phyloP scores from a whole-genome alignment of 2,329 filamentous ascomycete genomes.

The Aspergillus sergii region DNA sequence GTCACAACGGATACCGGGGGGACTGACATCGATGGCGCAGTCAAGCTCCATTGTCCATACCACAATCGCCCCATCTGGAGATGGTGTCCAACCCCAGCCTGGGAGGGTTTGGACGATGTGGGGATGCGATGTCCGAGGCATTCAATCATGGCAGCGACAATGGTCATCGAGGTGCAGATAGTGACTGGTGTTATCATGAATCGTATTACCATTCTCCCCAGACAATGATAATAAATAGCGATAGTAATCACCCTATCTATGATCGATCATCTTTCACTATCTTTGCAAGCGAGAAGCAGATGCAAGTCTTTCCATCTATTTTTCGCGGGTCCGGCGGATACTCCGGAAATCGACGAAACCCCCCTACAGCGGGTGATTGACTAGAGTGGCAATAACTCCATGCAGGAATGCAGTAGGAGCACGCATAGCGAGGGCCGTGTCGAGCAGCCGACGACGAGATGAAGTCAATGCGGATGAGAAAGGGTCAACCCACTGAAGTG shows the following conservation, averaged over 20 bases:
- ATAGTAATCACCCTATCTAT: background rate
- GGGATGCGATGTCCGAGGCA: background rate
- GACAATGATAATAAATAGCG: background rate
- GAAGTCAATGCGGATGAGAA: background rate
- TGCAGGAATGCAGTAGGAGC: background rate
- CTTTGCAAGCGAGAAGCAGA: background rate
- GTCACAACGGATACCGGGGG: background rate
- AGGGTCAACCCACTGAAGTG: background rate
- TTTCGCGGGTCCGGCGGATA: constrained; percentile 22
- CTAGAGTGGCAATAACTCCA: background rate
- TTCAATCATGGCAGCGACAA: constrained; percentile 4
- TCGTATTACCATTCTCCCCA: background rate
- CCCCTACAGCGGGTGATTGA: background rate
- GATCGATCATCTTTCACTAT: constrained; percentile 3
- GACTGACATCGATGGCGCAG: background rate
- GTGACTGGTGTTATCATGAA: background rate
- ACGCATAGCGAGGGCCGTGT: background rate
- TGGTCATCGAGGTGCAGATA: background rate
- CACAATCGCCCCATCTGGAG: background rate
- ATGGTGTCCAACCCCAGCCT: background rate
- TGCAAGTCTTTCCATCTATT: background rate
- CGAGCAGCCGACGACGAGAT: background rate
- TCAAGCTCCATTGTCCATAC: background rate
- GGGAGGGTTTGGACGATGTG: background rate
- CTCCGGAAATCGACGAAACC: constrained; percentile 1